These are phyloP conservation scores for Xanthoceras sorbifolium DNA, from an alignment of 345 rosid species.

Conservation along the genomic window DNA sequence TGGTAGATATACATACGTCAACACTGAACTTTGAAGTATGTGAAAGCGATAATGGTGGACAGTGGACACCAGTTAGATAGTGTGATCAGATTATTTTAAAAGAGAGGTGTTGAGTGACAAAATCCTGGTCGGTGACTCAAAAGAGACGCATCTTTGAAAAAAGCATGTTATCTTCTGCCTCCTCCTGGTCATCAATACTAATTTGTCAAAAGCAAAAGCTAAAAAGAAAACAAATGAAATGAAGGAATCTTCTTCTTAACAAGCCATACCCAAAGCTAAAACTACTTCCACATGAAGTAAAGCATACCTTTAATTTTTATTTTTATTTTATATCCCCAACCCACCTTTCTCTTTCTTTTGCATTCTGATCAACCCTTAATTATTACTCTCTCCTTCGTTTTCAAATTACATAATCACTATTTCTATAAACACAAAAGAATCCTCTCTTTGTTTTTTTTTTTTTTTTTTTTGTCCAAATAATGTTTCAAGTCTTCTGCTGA, in stretches of 20 bases:
- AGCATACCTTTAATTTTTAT: conserved; percentile 35
- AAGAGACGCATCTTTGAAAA: conserved; percentile 33
- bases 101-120: conserved; percentile 11
- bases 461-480: not conserved
- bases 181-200: not conserved
- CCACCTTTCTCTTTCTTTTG: not conserved
- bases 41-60: conserved; percentile 1
- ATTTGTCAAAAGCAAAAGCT: conserved; percentile 38
- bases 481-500: not conserved
- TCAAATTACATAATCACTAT: conserved; percentile 8
- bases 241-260: conserved; percentile 33
- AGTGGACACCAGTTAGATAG: not conserved
- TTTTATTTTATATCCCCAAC: too few relatives aligned
- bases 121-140: conserved; percentile 35
- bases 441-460: not conserved
- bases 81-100: not conserved
- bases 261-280: conserved; percentile 18
- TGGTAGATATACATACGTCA: conserved; percentile 2
- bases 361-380: not conserved
- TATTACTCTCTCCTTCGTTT: not conserved
- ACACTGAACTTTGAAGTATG: not conserved
- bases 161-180: conserved; percentile 17
- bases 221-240: not conserved
- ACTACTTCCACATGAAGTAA: conserved; percentile 41
- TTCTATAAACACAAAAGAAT: not conserved